Base-by-base conservation (phyloP, 176 grass and related monocot genomes). In the Cymbopogon citratus region DNA sequence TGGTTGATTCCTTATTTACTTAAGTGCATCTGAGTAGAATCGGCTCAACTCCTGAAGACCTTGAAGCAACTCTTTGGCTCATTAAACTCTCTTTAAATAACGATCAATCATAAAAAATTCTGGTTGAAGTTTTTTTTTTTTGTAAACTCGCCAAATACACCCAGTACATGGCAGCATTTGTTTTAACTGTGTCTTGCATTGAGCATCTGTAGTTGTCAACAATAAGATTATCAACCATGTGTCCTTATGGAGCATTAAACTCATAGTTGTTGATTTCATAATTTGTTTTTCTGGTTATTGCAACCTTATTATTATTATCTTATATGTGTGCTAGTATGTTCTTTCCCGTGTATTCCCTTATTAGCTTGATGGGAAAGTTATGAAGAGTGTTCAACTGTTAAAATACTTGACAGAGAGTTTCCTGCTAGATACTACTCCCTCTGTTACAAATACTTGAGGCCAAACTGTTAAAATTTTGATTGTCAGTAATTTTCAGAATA, bases 301-400 rank as follows among this genome's bases (percentile, higher is more conserved):
- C 76, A 26, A 38, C 28, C 12, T n/a, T n/a, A n/a, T n/a, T 68
- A 9, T n/a, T 57, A 29, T 56, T 21, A 23, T 41, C 66, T 24
- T 23, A 12, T 40, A 41, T 73, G 12, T 5, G 6, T 73, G 40
- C 45, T 48, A 73, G 16, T 49, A 7, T 73, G 25, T 31, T 33
- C 10, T 71, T 45, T 13, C 51, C 31, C 7, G 18, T 38, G 73
- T n/a, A 36, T 71, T 48, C 19, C 41, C 27, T 24, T 41, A 28
- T 84, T 35, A 73, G 6, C 40, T 73, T 60, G 6, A 59, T 66
- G 69, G n/a, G 56, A 85, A 69, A 18, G 56, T 57, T 71, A 63
- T 12, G 38, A 60, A 72, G 23, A 9, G 1, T 28, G 9, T 23
- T 36, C 66, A 69, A 66, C 6, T 35, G 28, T 76, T 62, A 81